These are phyloP conservation scores for Penicillium chermesinum DNA, from an alignment of 495 filamentous ascomycete species.

Conservation along the genomic window DNA sequence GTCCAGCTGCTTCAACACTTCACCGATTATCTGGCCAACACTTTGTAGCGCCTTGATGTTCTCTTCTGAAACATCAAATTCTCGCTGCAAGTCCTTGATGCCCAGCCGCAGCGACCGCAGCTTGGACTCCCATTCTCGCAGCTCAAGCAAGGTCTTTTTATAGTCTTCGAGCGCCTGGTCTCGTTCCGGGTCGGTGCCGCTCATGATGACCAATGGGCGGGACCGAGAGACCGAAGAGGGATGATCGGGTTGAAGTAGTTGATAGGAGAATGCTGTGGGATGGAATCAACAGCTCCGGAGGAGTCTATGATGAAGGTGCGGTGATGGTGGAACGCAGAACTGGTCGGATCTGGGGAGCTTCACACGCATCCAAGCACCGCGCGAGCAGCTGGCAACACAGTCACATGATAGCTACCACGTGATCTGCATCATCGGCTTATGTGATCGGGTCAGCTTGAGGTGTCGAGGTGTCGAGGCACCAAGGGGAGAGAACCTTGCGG, in stretches of 20 bases:
- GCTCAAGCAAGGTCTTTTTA: slow-evolving; percentile 90
- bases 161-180: slow-evolving; percentile 79
- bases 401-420: slow-evolving; percentile 27
- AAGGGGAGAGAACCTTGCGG: background rate
- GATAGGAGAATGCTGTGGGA: background rate
- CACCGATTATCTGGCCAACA: slow-evolving; percentile 98
- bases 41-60: slow-evolving; percentile 99
- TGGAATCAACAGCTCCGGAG: background rate
- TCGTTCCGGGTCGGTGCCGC: slow-evolving; percentile 60
- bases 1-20: slow-evolving; percentile 97
- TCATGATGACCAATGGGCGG: slow-evolving; percentile 35
- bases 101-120: slow-evolving; percentile 85
- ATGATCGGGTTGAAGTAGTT: background rate
- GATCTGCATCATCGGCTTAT: slow-evolving; percentile 2
- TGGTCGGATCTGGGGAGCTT: slow-evolving; percentile 22
- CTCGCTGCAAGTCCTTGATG: slow-evolving; percentile 89
- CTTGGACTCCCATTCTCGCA: slow-evolving; percentile 97
- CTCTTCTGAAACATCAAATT: slow-evolving; percentile 95
- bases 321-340: slow-evolving; percentile 13
- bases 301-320: slow-evolving; percentile 9
- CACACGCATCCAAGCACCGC: slow-evolving; percentile 13
- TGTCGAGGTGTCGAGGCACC: slow-evolving; percentile 1
- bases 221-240: slow-evolving; percentile 1
- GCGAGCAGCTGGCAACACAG: slow-evolving; percentile 27
- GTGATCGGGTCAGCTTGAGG: background rate